Conservation (phyloP, 768 basidiomycete species). For the Leccinum pellstonianum region DNA sequence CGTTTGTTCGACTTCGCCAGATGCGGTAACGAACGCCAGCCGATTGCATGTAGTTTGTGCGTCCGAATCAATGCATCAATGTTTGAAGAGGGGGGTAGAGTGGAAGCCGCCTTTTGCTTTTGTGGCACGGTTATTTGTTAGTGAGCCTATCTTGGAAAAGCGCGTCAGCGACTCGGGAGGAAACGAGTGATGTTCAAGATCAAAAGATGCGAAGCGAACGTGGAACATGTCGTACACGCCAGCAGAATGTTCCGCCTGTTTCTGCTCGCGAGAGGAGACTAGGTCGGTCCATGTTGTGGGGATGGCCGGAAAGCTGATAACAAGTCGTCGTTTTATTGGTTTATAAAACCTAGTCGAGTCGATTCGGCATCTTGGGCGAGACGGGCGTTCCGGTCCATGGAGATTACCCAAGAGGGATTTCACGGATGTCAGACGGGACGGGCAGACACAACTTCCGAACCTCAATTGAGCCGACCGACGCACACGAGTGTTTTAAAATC, state of each 20-base stretch:
- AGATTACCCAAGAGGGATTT: neutral
- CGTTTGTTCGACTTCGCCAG: neutral
- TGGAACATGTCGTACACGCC: neutral
- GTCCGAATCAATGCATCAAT: neutral
- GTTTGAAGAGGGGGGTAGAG: constrained; percentile 8
- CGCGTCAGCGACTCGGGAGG: neutral
- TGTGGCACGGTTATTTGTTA: neutral
- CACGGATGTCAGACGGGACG: neutral
- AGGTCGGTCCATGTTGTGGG: neutral
- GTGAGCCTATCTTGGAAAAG: neutral
- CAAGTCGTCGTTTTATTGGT: neutral
- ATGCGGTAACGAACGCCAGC: constrained; percentile 3
- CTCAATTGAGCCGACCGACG: constrained; percentile 14
- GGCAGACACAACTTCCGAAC: neutral
- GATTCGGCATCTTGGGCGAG: neutral
- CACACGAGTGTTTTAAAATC: constrained; percentile 8
- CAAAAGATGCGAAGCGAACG: constrained; percentile 3
- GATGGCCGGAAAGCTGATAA: neutral
- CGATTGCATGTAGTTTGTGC: neutral
- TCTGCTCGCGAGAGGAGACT: neutral
- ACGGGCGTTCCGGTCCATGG: neutral
- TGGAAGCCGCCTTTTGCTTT: neutral
- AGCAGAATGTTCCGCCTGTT: neutral
- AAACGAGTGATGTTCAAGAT: constrained; percentile 6
- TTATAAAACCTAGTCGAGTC: neutral